Evolutionary conservation across 306 rosid genomes (phyloP).

Genomic region (Rosa multiflora): DNA sequence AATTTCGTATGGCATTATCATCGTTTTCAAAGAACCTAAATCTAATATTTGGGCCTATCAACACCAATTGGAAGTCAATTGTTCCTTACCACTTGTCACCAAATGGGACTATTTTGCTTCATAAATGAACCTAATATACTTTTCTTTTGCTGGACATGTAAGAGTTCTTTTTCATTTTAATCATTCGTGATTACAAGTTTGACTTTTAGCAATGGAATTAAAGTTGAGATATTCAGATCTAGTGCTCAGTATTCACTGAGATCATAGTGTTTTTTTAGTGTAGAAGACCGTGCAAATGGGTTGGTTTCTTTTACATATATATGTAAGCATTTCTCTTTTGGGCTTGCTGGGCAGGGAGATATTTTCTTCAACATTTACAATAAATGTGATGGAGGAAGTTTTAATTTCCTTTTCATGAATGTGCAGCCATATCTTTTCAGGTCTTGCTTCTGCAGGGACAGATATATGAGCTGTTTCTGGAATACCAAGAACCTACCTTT

Average conservation of each 20-base stretch:
- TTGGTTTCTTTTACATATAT: neutral
- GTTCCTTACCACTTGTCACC: neutral
- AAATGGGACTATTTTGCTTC: neutral
- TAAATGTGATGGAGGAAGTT: neutral
- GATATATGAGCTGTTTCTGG: neutral
- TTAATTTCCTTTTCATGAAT: neutral
- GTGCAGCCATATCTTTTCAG: neutral
- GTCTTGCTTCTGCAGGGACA: neutral
- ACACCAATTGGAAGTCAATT: neutral
- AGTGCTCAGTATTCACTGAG: neutral
- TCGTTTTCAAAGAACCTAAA: neutral
- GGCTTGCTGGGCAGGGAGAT: neutral
- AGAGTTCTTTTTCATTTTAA: neutral
- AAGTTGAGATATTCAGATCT: neutral
- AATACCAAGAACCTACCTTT: neutral
- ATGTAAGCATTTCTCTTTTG: neutral
- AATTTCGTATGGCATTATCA: neutral
- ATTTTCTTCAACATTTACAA: neutral
- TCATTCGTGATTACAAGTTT: neutral
- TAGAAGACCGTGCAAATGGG: neutral
- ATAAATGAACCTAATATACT: neutral
- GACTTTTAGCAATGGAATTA: neutral
- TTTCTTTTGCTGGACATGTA: neutral
- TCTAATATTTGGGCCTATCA: neutral
- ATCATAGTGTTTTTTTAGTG: neutral